Base-by-base conservation (phyloP, 768 basidiomycete species). In the Kwoniella sp. region DNA sequence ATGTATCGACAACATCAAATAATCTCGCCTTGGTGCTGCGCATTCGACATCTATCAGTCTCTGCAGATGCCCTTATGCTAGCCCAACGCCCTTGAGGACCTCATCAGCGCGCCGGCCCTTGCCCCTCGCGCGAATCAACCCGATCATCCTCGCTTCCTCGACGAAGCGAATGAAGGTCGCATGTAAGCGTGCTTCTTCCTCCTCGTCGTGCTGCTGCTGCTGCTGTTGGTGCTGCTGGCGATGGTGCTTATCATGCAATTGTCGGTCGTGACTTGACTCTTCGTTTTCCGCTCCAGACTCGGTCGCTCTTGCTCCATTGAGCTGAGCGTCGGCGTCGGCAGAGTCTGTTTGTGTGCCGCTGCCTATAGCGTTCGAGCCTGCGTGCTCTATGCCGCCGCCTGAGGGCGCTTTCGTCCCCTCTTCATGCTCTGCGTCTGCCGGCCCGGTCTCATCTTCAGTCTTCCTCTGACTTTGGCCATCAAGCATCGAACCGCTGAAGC, bases 61-160 rank as follows among this genome's bases (percentile, higher is more conserved):
- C n/a, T n/a, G n/a, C n/a, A n/a, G n/a, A n/a, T n/a, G n/a, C n/a
- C n/a, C n/a, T 53, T 57, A 76, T 20, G 74, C 62, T 45, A 77
- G 23, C n/a, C 67, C 73, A 51, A 73, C 61, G 41, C 71, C 66
- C 58, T 77, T 77, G 29, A 77, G 68, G 8, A 77, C 75, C 67
- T 77, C 75, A 52, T 77, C 75, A 20, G 66, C 75, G n/a, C 73
- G 22, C 37, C 68, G 68, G 15, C 66, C 70, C 57, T 67, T 71
- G 17, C 73, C 75, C 59, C 67, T 67, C 4, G 73, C 75, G 48
- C 73, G 53, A 23, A 77, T 70, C 26, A 77, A 57, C 2, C 76
- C 76, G 15, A 77, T 45, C 73, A 77, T 75, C 47, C 73, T 67
- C 13, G 76, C 73, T 52, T 77, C 76, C 51, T 73, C 72, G 41